These are phyloP conservation scores for Funneliformis caledonium DNA, from an alignment of 371 early-diverging fungal genomes.

Conservation along the genomic window DNA sequence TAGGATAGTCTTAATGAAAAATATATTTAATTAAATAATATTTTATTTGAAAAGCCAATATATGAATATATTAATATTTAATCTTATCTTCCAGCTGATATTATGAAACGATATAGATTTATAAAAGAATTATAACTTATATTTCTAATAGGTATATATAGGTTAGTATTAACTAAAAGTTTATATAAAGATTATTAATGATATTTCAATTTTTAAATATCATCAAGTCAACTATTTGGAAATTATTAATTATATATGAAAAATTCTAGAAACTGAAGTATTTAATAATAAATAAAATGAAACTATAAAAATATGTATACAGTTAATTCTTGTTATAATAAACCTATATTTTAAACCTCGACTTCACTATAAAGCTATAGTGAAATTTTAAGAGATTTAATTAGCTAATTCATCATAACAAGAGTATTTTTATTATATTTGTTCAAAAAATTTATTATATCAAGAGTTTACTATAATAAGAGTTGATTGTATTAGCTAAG, in stretches of 20 bases:
- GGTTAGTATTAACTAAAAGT: not conserved
- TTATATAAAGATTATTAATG: not conserved
- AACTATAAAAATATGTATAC: not conserved
- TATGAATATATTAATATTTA: not conserved
- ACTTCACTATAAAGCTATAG: too few species aligned
- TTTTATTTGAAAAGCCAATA: not conserved
- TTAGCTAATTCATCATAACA: too few species aligned
- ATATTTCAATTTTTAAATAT: not conserved
- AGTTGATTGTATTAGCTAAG: too few species aligned
- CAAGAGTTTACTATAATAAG: too few species aligned
- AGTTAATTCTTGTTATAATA: too few species aligned
- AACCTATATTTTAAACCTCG: too few species aligned
- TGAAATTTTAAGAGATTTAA: too few species aligned
- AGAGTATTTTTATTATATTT: too few species aligned
- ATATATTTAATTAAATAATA: not conserved
- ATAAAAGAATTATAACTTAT: conserved; percentile 1
- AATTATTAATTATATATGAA: too few species aligned
- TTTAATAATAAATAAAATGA: not conserved
- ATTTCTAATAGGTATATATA: not conserved
- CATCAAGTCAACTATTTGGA: not conserved
- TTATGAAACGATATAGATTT: not conserved
- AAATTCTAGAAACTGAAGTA: not conserved
- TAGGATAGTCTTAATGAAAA: not conserved
- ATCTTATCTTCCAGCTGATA: not conserved
- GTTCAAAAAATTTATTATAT: too few species aligned